Base-by-base conservation (phyloP, 441 rosid species). In the Daphne laureola region DNA sequence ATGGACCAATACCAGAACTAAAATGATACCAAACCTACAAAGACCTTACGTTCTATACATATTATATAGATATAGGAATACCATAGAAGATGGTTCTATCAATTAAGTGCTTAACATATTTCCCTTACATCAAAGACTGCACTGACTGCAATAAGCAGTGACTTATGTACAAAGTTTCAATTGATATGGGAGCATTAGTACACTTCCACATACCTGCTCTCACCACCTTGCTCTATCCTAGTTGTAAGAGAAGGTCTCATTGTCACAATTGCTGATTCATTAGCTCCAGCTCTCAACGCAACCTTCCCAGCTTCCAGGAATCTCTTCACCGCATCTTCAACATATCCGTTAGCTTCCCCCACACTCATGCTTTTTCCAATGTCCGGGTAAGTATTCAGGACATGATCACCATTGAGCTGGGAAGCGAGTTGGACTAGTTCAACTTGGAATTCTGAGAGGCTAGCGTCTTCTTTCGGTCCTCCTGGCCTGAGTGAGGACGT, bases 371-470 rank as follows among this genome's bases (percentile, higher is more conserved):
- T 76, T 65, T 74, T 77, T 55, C 98, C 98, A 18, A 84, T 78
- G 71, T 86, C 53, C 2, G 96, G 98, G 74, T 91, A 91, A 42
- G 87, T 67, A 49, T 61, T 82, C 55, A 91, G 72, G 21, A 88
- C 79, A 49, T 88, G 66, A 63, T 91, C 98, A 0, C 98, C 98
- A 13, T 84, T 83, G 12, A 91, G 91, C 63, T 91, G 98, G 11
- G 96, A 84, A 0, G 98, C 96, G 13, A 91, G 96, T 61, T 91
- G 98, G 76, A 91, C 81, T 63, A 88, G 59, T 67, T 91, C 98
- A 38, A 84, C 83, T 63, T 91, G 98, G 59, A 91, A 91, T 59
- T 91, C 98, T 0, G 98, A 82, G 35, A 86, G 86, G 49, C 70
- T 70, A 3, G 73, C 48, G 61, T 84, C 90, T 67, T 84, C 95